phyloP scores from a whole-genome alignment of 2,329 filamentous ascomycete species.

The Pyrenochaeta sp. region DNA sequence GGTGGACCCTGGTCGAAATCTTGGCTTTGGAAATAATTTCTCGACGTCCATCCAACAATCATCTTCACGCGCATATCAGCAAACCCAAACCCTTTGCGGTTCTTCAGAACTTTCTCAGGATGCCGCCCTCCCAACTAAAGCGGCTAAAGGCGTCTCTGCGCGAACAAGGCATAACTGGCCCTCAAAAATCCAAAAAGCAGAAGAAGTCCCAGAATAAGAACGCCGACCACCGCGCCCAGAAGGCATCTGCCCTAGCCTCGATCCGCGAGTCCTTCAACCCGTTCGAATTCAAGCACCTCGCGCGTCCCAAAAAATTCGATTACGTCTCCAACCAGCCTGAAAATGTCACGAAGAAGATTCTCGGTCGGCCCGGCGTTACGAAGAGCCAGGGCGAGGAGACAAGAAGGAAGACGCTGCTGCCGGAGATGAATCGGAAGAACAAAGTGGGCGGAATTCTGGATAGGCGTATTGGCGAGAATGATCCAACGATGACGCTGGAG shows the following conservation, averaged over 20 bases:
- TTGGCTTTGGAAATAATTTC: slow-evolving; percentile 29
- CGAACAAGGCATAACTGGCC: slow-evolving; percentile 88
- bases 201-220: slow-evolving; percentile 75
- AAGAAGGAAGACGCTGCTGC: slow-evolving; percentile 82
- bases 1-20: slow-evolving; percentile 26
- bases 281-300: slow-evolving; percentile 88
- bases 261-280: slow-evolving; percentile 98
- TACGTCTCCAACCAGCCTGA: slow-evolving; percentile 72
- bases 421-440: slow-evolving; percentile 87
- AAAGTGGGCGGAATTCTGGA: slow-evolving; percentile 94
- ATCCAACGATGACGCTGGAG: slow-evolving; percentile 91
- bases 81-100: slow-evolving; percentile 2
- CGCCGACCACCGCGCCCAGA: slow-evolving; percentile 78
- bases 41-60: slow-evolving; percentile 12
- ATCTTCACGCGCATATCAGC: background rate
- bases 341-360: slow-evolving; percentile 61
- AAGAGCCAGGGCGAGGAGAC: slow-evolving; percentile 88
- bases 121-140: slow-evolving; percentile 97
- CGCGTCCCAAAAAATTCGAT: slow-evolving; percentile 83
- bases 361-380: slow-evolving; percentile 81
- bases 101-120: slow-evolving; percentile 49
- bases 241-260: slow-evolving; percentile 78
- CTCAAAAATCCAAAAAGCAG: slow-evolving; percentile 94
- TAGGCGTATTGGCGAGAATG: slow-evolving; percentile 93
- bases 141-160: slow-evolving; percentile 89